Conservation (phyloP, 2,329 filamentous ascomycete genomes). For the Gliomastix tumulicola region DNA sequence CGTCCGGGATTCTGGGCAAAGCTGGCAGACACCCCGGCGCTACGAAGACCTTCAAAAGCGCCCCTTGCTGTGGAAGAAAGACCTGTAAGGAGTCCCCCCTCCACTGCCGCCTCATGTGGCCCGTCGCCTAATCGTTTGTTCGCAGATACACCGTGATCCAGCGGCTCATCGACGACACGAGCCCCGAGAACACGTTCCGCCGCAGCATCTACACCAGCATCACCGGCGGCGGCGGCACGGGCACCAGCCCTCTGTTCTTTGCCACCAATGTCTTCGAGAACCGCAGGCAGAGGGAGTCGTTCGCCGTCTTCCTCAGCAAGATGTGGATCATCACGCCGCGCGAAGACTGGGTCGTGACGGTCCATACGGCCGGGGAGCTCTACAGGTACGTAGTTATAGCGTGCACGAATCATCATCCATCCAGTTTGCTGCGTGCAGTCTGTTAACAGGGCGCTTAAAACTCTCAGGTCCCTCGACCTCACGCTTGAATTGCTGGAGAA, state of each 20-base stretch:
- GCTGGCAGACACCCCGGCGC: background rate
- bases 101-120: too few species aligned
- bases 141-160: constrained; percentile 24
- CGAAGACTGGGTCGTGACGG: constrained; percentile 30
- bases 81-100: constrained; percentile 12
- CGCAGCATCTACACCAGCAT: constrained; percentile 26
- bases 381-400: constrained; percentile 30
- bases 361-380: constrained; percentile 23
- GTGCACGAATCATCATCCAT: too few species aligned
- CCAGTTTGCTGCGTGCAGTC: too few species aligned
- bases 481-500: constrained; percentile 29
- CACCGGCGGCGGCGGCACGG: constrained; percentile 32
- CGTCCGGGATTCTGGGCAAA: background rate
- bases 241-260: constrained; percentile 26
- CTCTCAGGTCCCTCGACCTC: constrained; percentile 27
- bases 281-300: constrained; percentile 25
- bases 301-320: constrained; percentile 20
- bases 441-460: constrained; percentile 1
- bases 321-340: constrained; percentile 20
- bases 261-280: constrained; percentile 31
- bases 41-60: constrained; percentile 4
- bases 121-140: too few species aligned
- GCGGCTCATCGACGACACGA: constrained; percentile 24
- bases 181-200: constrained; percentile 25
- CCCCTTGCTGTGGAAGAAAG: constrained; percentile 12